Evolutionary conservation across 352 stramenopile species (phyloP).

Genomic region (Phytopythium aichiense): DNA sequence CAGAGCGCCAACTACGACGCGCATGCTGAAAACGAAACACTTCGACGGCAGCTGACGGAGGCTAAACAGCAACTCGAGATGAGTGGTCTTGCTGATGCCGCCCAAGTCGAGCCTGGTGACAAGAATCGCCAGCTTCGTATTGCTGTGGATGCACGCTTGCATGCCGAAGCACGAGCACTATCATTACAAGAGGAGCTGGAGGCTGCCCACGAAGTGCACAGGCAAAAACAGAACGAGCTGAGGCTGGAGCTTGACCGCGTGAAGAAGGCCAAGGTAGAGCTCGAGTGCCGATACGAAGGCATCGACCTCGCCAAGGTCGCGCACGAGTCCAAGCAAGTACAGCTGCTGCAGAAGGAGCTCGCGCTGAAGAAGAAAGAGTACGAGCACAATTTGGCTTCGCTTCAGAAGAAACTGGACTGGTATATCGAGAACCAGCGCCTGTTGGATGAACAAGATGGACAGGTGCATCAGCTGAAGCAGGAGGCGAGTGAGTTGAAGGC

Average conservation of each 20-base stretch:
- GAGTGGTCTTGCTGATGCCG: slow-evolving; percentile 2
- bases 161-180: slow-evolving; percentile 48
- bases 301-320: slow-evolving; percentile 59
- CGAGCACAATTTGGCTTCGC: slow-evolving; percentile 29
- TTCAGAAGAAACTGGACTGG: slow-evolving; percentile 85
- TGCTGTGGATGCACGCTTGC: slow-evolving; percentile 58
- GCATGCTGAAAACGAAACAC: slow-evolving; percentile 69
- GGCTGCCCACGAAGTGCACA: slow-evolving; percentile 23
- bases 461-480: slow-evolving; percentile 35
- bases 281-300: slow-evolving; percentile 77
- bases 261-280: slow-evolving; percentile 77
- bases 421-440: slow-evolving; percentile 80
- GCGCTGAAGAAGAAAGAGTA: slow-evolving; percentile 44
- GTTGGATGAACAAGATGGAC: slow-evolving; percentile 74
- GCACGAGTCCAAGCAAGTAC: slow-evolving; percentile 43
- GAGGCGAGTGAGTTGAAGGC: slow-evolving; percentile 8
- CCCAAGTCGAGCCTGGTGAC: slow-evolving; percentile 7
- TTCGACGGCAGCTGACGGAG: slow-evolving; percentile 42
- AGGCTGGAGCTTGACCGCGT: slow-evolving; percentile 67
- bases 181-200: slow-evolving; percentile 62
- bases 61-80: slow-evolving; percentile 28
- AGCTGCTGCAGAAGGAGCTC: slow-evolving; percentile 40
- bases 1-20: slow-evolving; percentile 63
- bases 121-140: slow-evolving; percentile 41
- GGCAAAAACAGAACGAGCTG: slow-evolving; percentile 60